phyloP scores from a whole-genome alignment of 805 yeast species.

The Candida bentonensis region DNA sequence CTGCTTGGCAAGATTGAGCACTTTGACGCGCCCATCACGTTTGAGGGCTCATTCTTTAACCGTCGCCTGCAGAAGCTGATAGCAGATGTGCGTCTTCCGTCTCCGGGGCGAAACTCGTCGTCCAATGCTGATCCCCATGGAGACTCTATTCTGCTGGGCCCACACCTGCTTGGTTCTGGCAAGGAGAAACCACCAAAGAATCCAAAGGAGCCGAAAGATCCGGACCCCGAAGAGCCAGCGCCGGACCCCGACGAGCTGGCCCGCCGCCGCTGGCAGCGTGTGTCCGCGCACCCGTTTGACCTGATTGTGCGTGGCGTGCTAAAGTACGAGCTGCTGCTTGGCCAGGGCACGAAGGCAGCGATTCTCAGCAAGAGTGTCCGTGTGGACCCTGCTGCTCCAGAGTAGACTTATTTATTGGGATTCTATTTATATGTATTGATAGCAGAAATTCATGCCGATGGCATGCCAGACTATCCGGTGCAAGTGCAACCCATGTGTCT shows the following conservation, averaged over 20 bases:
- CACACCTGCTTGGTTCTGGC: not conserved
- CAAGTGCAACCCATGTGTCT: too few relatives aligned
- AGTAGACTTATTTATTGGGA: not conserved
- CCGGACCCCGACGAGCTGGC: slow-evolving; percentile 15
- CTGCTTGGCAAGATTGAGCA: slow-evolving; percentile 53
- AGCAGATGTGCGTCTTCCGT: slow-evolving; percentile 56
- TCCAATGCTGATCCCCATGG: slow-evolving; percentile 13
- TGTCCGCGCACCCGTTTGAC: slow-evolving; percentile 72
- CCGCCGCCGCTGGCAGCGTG: slow-evolving; percentile 51
- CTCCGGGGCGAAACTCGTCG: slow-evolving; percentile 45
- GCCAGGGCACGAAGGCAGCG: slow-evolving; percentile 15
- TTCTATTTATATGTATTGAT: not conserved
- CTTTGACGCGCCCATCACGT: slow-evolving; percentile 60
- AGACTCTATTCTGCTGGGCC: not conserved
- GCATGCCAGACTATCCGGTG: too few relatives aligned
- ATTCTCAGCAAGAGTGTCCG: slow-evolving; percentile 6
- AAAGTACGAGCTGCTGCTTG: slow-evolving; percentile 60
- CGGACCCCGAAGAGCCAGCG: too few relatives aligned
- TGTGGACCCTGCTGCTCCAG: slow-evolving; percentile 1
- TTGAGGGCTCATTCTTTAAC: slow-evolving; percentile 66
- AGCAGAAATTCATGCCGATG: too few relatives aligned
- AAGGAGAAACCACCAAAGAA: slow-evolving; percentile 10
- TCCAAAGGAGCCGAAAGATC: slow-evolving; percentile 9
- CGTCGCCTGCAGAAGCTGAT: slow-evolving; percentile 42
- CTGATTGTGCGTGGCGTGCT: slow-evolving; percentile 71